Percentiles rank a stretch among this genome's conserved stretches.
Conservation (phyloP, 2,329 filamentous ascomycete species). For the Monosporascus sp. region DNA sequence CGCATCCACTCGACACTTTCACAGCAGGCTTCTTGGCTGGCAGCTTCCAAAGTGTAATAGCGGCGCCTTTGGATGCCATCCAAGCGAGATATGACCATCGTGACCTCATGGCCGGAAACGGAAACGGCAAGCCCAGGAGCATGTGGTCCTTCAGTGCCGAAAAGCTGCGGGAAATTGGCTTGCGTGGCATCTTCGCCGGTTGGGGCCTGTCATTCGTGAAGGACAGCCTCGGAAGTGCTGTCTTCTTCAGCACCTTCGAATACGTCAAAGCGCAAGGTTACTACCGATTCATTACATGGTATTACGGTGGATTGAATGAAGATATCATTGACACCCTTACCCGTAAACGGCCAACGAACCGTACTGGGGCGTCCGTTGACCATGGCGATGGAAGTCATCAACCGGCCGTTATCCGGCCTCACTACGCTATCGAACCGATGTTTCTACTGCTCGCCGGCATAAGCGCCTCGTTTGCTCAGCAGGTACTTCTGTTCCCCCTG, state of each 20-base stretch:
- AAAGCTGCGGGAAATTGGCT: slow-evolving; percentile 66
- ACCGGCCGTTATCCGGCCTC: slow-evolving; percentile 57
- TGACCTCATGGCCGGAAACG: slow-evolving; percentile 38
- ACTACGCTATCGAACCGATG: slow-evolving; percentile 69
- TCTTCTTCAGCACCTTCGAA: slow-evolving; percentile 74
- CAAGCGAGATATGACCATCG: slow-evolving; percentile 65
- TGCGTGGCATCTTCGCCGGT: slow-evolving; percentile 68
- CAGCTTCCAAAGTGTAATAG: slow-evolving; percentile 62
- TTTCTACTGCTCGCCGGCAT: slow-evolving; percentile 67
- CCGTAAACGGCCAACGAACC: slow-evolving; percentile 35
- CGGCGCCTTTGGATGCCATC: slow-evolving; percentile 70
- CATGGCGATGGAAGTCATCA: slow-evolving; percentile 16
- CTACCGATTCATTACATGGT: slow-evolving; percentile 65
- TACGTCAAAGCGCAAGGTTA: slow-evolving; percentile 70
- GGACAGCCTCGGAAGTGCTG: slow-evolving; percentile 62
- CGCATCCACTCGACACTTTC: slow-evolving; percentile 58
- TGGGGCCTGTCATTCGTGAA: slow-evolving; percentile 65
- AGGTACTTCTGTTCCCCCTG: slow-evolving; percentile 65
- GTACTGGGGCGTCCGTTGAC: slow-evolving; percentile 11
- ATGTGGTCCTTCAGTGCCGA: slow-evolving; percentile 69
- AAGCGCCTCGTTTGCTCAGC: slow-evolving; percentile 62
- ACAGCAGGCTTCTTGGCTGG: slow-evolving; percentile 66
- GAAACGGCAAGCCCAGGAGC: slow-evolving; percentile 44
- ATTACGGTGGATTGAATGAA: slow-evolving; percentile 56
- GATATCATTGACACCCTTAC: slow-evolving; percentile 47